Base-by-base conservation (phyloP, 1,284 basidiomycete species). In the Fomitiporia mediterranea region DNA sequence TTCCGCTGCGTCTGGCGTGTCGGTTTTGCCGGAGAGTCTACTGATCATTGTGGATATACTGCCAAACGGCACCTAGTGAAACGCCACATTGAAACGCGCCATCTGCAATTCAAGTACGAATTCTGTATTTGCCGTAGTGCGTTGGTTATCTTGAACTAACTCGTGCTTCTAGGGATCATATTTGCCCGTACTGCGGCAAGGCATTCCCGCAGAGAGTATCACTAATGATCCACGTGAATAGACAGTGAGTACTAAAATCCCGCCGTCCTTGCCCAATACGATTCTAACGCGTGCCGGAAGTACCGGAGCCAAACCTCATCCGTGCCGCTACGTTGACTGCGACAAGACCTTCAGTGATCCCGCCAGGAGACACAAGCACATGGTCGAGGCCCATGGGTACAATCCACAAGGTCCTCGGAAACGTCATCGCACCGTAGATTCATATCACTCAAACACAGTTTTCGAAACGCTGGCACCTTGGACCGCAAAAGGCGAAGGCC, bases 21-120 rank as follows among this genome's bases (percentile, higher is more conserved):
- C 27, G 55, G 55, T 15, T 43, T 48, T 21, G 55, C 55, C 39
- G 61, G 60, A 13, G 52, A 27, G 30, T 40, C 42, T 5, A 55
- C 58, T 42, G 66, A 56, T 35, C 28, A 58, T 38, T 86, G 84
- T 64, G 68, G 70, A 15, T 86, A 84, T 61, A 68, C 65, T 25
- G 75, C 77, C 19, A 82, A 83, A 64, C 84, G 82, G 65, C 84
- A 85, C 66, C 72, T 84, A 35, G 80, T 86, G 58, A 84, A 84
- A 65, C 75, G 84, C 28, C 84, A 87, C 66, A 74, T 87, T 54
- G 77, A 83, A 66, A 80, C 79, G 11, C 79, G 77, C 27, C 84
- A 86, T 65, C 66, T 87, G 44, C 73, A 77, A 52, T 75, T 79
- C 63, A 83, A 80, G 84, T 82, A 59, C 59, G 79, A 68, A 35